Evolutionary conservation across 1,284 basidiomycete genomes (phyloP).

Genomic region (Agroathelia rolfsii): DNA sequence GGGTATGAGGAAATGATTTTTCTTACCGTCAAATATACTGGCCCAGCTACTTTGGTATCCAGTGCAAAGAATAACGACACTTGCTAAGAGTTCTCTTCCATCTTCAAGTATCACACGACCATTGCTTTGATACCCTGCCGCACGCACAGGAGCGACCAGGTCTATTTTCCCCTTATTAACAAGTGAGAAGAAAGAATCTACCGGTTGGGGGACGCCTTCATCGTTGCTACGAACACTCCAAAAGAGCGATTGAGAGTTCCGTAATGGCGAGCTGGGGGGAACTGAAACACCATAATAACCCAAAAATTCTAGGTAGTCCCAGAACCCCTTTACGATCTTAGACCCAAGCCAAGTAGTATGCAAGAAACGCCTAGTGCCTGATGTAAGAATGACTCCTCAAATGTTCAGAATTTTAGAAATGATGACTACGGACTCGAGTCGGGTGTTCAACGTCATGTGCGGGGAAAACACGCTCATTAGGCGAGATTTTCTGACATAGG

Average conservation of each 20-base stretch:
- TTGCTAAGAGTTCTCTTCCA: slow-evolving; percentile 27
- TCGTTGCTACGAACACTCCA: slow-evolving; percentile 42
- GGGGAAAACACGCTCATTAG: slow-evolving; percentile 29
- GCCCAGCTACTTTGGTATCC: slow-evolving; percentile 47
- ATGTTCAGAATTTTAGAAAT: slow-evolving; percentile 1
- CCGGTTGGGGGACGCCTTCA: slow-evolving; percentile 31
- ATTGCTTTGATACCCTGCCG: slow-evolving; percentile 26
- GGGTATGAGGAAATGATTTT: slow-evolving; percentile 2
- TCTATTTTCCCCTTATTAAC: slow-evolving; percentile 33
- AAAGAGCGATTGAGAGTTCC: slow-evolving; percentile 30
- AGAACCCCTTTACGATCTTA: slow-evolving; percentile 28
- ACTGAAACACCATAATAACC: too few relatives aligned
- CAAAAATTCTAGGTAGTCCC: slow-evolving; percentile 24
- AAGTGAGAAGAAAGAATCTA: slow-evolving; percentile 30
- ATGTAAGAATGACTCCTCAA: too few relatives aligned
- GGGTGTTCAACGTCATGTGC: slow-evolving; percentile 25
- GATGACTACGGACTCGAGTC: slow-evolving; percentile 23
- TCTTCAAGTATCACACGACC: slow-evolving; percentile 30
- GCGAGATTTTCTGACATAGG: slow-evolving; percentile 34
- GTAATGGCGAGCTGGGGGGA: slow-evolving; percentile 33
- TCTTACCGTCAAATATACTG: slow-evolving; percentile 34
- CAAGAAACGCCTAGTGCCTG: slow-evolving; percentile 29
- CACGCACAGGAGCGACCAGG: slow-evolving; percentile 32
- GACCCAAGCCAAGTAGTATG: slow-evolving; percentile 32
- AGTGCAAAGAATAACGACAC: slow-evolving; percentile 42